These are phyloP conservation scores for Coemansia guatemalensis DNA, from an alignment of 192 early-diverging fungal genomes.

Conservation along the genomic window DNA sequence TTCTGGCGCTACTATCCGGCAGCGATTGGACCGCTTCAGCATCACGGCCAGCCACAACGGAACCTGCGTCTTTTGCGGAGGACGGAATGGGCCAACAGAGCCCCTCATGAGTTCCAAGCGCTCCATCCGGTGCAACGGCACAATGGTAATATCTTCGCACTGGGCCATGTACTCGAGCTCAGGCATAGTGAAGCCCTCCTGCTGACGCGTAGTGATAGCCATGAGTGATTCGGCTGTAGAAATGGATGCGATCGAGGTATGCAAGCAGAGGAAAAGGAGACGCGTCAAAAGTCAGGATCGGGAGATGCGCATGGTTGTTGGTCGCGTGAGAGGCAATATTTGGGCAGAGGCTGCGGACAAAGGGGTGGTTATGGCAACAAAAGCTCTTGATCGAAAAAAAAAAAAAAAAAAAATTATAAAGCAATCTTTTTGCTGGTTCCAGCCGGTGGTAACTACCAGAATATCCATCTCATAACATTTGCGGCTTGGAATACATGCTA, in stretches of 20 bases:
- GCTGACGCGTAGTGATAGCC: slow-evolving; percentile 42
- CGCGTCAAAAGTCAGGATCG: too few species aligned
- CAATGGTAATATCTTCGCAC: slow-evolving; percentile 71
- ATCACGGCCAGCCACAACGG: slow-evolving; percentile 87
- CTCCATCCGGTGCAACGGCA: slow-evolving; percentile 70
- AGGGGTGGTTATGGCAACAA: too few species aligned
- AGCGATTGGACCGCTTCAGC: slow-evolving; percentile 80
- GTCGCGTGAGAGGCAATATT: too few species aligned
- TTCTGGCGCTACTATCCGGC: slow-evolving; percentile 72
- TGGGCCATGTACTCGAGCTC: slow-evolving; percentile 89
- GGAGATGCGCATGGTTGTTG: too few species aligned
- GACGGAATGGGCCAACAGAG: slow-evolving; percentile 75
- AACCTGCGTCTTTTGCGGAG: slow-evolving; percentile 71
- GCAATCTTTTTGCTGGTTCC: too few species aligned
- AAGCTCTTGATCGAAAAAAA: too few species aligned
- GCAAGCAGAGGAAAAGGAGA: neutral
- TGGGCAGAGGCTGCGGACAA: too few species aligned
- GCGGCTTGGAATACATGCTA: too few species aligned
- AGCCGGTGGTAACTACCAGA: too few species aligned
- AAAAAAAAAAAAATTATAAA: too few species aligned
- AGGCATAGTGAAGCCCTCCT: slow-evolving; percentile 64
- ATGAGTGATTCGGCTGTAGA: slow-evolving; percentile 8
- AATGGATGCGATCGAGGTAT: neutral
- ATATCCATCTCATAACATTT: too few species aligned
- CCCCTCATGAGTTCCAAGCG: slow-evolving; percentile 72